Evolutionary conservation across 1,284 basidiomycete genomes (phyloP), one percentile per base, ranked within the genome.

Genomic region (Wallemia ichthyophaga): DNA sequence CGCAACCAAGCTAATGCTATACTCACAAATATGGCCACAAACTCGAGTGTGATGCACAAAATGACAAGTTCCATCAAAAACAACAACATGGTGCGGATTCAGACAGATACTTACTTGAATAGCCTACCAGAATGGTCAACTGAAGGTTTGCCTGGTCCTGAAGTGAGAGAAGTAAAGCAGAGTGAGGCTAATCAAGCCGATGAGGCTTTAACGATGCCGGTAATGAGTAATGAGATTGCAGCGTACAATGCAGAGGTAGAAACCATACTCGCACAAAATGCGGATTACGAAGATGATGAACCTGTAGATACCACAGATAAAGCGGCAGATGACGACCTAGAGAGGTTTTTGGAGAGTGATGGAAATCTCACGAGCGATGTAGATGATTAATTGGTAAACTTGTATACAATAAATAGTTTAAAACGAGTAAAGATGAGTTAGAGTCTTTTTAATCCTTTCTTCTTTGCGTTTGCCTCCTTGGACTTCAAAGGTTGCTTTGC

Each of bases 391-490:
- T 31, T 31, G 7, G 7, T 31, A 31, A 7, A 31, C 17, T 31
- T 7, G 9, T 7, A 21, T 48, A 17, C 9, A 48, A 48, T 48
- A 48, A 48, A 48, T 48, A 48, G 7, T 31, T 31, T 31, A 7
- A 17, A 31, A 7, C 17, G 28, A 7, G 7, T 7, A 31, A 7
- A 31, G 7, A 31, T 17, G 17, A 55, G 17, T 61, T 58, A 85
- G 68, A 85, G 70, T 63, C 83, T 74, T 70, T 82, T 85, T 64
- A 85, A 69, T 13, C 82, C 83, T 73, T 84, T 85, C 75, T 85
- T 85, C 68, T 82, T 74, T 71, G 59, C 27, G 23, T 60, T 62
- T 15, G 60, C 61, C 58, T 61, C 62, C 28, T 62, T 61, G 63
- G 60, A 62, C 62, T 64, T 63, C 62, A 23, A 66, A 64, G 57